Percentiles rank a stretch among this genome's conserved stretches.
These are phyloP conservation scores for Diplosphaera chodatii DNA, from an alignment of 139 green algal genomes.

Conservation along the genomic window DNA sequence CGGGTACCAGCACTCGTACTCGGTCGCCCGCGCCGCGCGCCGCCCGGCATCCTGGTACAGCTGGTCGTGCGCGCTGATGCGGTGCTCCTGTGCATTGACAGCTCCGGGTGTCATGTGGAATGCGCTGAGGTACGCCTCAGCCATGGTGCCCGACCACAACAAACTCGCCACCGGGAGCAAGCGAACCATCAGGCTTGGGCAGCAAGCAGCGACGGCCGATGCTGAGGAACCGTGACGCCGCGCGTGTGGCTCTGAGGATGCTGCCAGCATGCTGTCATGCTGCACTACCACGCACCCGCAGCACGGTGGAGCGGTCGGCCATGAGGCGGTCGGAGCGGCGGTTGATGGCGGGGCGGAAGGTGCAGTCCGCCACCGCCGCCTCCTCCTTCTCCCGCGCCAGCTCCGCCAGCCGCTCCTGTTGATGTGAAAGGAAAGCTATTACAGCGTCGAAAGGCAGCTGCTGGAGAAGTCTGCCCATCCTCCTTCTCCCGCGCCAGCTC, in stretches of 20 bases:
- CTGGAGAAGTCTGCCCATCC: no score
- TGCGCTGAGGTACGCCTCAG: no score
- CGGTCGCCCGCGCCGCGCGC: slow-evolving; percentile 28
- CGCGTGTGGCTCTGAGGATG: no score
- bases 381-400: slow-evolving; percentile 37
- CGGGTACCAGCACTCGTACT: slow-evolving; percentile 33
- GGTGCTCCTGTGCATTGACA: slow-evolving; percentile 30
- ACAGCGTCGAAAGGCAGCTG: no score
- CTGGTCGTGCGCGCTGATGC: slow-evolving; percentile 44
- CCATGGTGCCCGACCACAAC: no score
- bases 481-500: slow-evolving; percentile 34
- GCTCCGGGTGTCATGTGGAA: no score
- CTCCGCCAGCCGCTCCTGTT: slow-evolving; percentile 31
- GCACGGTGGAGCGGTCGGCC: slow-evolving; percentile 48
- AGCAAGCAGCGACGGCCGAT: no score
- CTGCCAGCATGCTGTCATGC: no score
- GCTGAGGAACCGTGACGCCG: no score
- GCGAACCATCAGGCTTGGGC: no score
- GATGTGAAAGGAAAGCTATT: no score
- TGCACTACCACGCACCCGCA: slow-evolving; percentile 26
- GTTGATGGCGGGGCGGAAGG: slow-evolving; percentile 66
- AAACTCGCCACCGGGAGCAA: no score
- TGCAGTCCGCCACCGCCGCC: slow-evolving; percentile 47
- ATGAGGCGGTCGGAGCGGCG: slow-evolving; percentile 45
- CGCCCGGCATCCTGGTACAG: slow-evolving; percentile 64